A percentile compares a stretch with the other conserved stretches of the same genome.
phyloP scores from a whole-genome alignment of 345 rosid species.

The Brassica rapa region DNA sequence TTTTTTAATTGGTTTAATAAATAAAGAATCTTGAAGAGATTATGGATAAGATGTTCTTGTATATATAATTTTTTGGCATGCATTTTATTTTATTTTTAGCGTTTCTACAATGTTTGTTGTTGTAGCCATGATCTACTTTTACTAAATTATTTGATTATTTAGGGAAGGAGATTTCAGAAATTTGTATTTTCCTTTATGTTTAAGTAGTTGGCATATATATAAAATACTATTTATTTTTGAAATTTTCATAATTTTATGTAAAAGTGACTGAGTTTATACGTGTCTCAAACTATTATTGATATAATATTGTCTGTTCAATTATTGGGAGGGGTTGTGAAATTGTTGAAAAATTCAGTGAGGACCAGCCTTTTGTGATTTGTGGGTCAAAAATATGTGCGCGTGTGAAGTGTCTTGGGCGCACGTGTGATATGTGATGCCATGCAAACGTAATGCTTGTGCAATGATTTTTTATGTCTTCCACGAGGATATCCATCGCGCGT shows the following conservation, averaged over 20 bases:
- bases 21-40: not conserved
- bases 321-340: conserved; percentile 10
- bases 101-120: not conserved
- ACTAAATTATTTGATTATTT: not conserved
- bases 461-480: not conserved
- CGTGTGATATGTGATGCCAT: conserved; percentile 38
- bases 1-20: too few relatives aligned
- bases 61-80: not conserved
- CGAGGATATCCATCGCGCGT: not conserved
- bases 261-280: not conserved
- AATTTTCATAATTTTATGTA: not conserved
- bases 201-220: not conserved
- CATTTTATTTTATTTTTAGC: not conserved
- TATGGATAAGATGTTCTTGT: not conserved
- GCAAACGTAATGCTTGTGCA: conserved; percentile 44
- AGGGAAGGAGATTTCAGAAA: not conserved
- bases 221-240: too few relatives aligned
- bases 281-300: not conserved
- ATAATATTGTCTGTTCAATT: conserved; percentile 15
- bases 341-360: not conserved
- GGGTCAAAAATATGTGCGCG: conserved; percentile 26
- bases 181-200: not conserved
- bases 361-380: conserved; percentile 13
- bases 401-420: conserved; percentile 19
- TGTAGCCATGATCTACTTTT: not conserved